A percentile compares a stretch with the other conserved stretches of the same genome.
Evolutionary conservation across 2,329 filamentous ascomycete species (phyloP).

Genomic region (Sporothrix phasma): DNA sequence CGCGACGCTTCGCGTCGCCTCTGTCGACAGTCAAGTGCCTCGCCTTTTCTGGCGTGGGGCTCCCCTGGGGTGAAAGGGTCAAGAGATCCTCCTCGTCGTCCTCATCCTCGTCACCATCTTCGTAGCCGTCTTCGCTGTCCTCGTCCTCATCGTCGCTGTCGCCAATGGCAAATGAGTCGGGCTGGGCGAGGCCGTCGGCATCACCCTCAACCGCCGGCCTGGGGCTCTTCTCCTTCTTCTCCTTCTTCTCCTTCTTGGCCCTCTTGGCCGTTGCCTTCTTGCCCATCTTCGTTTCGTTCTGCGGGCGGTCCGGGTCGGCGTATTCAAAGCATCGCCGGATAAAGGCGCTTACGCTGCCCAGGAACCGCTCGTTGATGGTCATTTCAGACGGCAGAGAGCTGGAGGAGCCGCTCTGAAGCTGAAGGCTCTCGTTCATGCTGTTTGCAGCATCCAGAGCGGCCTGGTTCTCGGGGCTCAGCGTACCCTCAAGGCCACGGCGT

Average conservation of each 20-base stretch:
- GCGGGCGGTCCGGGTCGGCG: slow-evolving; percentile 78
- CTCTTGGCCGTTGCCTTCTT: neutral
- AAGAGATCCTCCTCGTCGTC: slow-evolving; percentile 49
- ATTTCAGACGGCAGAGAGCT: slow-evolving; percentile 36
- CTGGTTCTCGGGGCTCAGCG: slow-evolving; percentile 55
- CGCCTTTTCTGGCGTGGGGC: slow-evolving; percentile 34
- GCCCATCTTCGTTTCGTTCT: slow-evolving; percentile 36
- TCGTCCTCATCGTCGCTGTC: slow-evolving; percentile 53
- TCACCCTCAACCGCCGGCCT: slow-evolving; percentile 17
- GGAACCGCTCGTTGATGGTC: slow-evolving; percentile 74
- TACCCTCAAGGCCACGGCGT: slow-evolving; percentile 71
- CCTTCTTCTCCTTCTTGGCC: neutral
- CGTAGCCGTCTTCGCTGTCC: slow-evolving; percentile 50
- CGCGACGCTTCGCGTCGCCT: slow-evolving; percentile 26
- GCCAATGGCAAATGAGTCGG: slow-evolving; percentile 61
- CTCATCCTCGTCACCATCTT: slow-evolving; percentile 38
- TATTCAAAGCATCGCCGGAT: slow-evolving; percentile 97
- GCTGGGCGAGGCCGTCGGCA: slow-evolving; percentile 26
- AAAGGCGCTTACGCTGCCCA: slow-evolving; percentile 89
- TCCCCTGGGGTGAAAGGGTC: slow-evolving; percentile 39
- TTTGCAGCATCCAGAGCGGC: slow-evolving; percentile 31
- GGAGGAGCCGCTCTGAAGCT: slow-evolving; percentile 26
- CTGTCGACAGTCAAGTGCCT: neutral
- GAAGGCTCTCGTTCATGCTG: slow-evolving; percentile 14
- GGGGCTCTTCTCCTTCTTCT: neutral